phyloP scores from a whole-genome alignment of 192 early-diverging fungal species.

The Mortierella antarctica region DNA sequence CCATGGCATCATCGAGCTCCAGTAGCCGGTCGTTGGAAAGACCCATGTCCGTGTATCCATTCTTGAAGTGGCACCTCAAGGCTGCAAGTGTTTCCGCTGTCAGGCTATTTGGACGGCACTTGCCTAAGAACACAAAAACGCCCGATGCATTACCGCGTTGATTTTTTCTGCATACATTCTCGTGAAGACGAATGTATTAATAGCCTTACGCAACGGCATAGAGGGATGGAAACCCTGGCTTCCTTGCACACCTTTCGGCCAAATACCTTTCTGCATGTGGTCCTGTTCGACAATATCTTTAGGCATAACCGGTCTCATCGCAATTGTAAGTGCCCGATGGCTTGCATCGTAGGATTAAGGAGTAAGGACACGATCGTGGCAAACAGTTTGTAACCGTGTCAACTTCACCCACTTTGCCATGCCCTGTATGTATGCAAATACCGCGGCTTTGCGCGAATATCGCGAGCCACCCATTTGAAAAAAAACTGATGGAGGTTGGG shows the following conservation, averaged over 20 bases:
- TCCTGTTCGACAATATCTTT: neutral
- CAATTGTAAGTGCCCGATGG: neutral
- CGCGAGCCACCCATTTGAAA: no score
- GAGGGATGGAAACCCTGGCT: neutral
- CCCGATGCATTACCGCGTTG: neutral
- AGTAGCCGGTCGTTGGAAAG: neutral
- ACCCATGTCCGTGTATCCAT: constrained; percentile 2
- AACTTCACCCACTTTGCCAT: no score
- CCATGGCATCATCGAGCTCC: neutral
- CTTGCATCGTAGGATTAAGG: neutral
- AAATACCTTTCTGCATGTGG: neutral
- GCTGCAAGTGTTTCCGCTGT: neutral
- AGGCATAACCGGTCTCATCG: constrained; percentile 1
- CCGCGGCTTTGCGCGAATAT: no score
- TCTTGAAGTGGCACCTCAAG: neutral
- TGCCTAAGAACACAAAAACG: neutral
- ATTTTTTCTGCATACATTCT: neutral
- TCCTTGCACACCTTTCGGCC: neutral
- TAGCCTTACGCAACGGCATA: neutral
- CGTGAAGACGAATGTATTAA: neutral
- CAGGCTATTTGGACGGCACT: neutral
- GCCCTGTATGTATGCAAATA: no score
- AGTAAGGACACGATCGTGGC: no score
- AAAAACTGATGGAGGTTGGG: no score
- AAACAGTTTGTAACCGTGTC: no score